Conservation (phyloP, 148 eudicot species). For the Diospyros kaki region DNA sequence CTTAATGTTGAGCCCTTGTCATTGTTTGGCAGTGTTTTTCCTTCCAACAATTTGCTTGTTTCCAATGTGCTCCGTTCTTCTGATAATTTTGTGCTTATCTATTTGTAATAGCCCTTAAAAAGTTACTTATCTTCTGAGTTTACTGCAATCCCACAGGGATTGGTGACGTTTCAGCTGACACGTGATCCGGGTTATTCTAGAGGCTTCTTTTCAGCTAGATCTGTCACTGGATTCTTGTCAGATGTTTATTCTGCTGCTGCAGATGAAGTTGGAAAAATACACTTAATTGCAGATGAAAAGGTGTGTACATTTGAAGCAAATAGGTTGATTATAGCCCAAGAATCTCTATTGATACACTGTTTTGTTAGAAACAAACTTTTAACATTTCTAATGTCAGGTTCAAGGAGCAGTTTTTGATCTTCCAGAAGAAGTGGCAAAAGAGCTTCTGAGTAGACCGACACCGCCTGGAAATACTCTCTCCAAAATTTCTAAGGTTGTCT, state of each 20-base stretch:
- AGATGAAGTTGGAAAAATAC: constrained; percentile 89
- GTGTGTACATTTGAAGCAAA: constrained; percentile 22
- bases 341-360: constrained; percentile 9
- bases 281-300: constrained; percentile 76
- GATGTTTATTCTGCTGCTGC: constrained; percentile 87
- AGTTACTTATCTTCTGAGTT: too few species aligned
- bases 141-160: constrained; percentile 47
- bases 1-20: background rate
- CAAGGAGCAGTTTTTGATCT: constrained; percentile 98
- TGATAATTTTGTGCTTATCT: too few species aligned
- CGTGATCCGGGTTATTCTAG: constrained; percentile 57
- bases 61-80: too few species aligned
- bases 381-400: constrained; percentile 38
- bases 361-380: background rate
- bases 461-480: constrained; percentile 85
- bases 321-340: background rate
- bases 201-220: constrained; percentile 85
- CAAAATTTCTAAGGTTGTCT: constrained; percentile 66
- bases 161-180: constrained; percentile 80
- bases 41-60: too few species aligned
- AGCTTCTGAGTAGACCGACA: constrained; percentile 57
- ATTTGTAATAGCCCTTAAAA: too few species aligned
- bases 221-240: constrained; percentile 83
- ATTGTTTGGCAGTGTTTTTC: background rate
- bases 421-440: constrained; percentile 90